Evolutionary conservation across 345 rosid genomes (phyloP).

Genomic region (Hibiscus syriacus): DNA sequence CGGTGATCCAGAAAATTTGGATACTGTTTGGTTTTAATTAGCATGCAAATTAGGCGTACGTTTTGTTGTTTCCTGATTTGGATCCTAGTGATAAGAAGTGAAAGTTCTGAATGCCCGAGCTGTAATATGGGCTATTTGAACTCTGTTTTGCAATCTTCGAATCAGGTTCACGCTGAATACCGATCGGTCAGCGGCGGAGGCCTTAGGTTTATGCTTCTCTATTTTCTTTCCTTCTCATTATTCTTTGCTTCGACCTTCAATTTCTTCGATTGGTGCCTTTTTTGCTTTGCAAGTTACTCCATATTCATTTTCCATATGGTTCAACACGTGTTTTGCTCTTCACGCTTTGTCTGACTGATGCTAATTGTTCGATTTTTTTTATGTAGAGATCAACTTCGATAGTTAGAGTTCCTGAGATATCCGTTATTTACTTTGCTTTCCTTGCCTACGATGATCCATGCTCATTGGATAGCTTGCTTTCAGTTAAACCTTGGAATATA

Average conservation of each 20-base stretch:
- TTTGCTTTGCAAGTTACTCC: background rate
- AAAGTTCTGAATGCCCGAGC: constrained; percentile 15
- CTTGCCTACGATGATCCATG: background rate
- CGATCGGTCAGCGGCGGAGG: constrained; percentile 93
- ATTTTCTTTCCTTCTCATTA: background rate
- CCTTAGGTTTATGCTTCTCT: constrained; percentile 60
- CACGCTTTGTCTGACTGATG: background rate
- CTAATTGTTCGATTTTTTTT: no score
- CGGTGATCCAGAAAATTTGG: constrained; percentile 10
- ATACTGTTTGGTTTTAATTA: background rate
- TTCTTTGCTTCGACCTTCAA: constrained; percentile 13
- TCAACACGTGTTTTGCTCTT: background rate
- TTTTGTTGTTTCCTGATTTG: constrained; percentile 19
- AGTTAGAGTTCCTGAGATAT: background rate
- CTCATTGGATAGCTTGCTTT: background rate
- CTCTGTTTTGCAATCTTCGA: constrained; percentile 69
- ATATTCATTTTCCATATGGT: background rate
- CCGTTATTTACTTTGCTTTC: background rate
- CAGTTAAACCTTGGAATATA: background rate
- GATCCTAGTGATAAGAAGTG: constrained; percentile 14
- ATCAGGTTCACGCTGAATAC: constrained; percentile 66
- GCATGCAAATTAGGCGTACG: background rate
- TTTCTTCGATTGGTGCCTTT: background rate
- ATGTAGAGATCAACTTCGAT: background rate
- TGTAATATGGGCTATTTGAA: constrained; percentile 67